Base-by-base conservation (phyloP, 2,329 filamentous ascomycete genomes). In the Fusarium bactridioides region DNA sequence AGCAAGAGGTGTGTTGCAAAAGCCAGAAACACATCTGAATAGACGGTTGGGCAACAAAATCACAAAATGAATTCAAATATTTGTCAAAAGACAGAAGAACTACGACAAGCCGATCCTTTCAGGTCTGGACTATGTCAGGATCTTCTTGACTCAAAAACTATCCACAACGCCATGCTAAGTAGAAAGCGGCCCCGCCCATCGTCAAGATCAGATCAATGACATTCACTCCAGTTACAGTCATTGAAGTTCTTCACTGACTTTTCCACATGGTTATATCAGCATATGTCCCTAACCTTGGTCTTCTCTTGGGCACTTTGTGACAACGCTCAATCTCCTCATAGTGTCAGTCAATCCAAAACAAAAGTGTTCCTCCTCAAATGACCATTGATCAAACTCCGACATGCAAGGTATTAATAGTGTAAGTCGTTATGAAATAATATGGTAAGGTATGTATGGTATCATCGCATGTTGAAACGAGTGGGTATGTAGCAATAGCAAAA, bases 401-500 rank as follows among this genome's bases (percentile, higher is more conserved):
- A 66, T 73, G 71, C 66, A 63, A 66, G 55, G 62, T 74, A 73
- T 77, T 74, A 77, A 69, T 69, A 73, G 59, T 69, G 67, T 71
- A 69, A 56, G 72, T 73, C 64, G 68, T 74, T 67, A 64, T 65
- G 70, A 76, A 77, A 72, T 67, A 69, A 27, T 57, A 55, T 53
- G 58, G 29, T 69, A 64, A 57, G 29, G 51, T 54, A 69, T 64
- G 58, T 69, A 69, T 77, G 76, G 76, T 77, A 78, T 78, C 76
- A 77, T 77, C 72, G 72, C 73, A 61, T 74, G 65, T 74, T 33
- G 62, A 76, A 80, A 80, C 69, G 78, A 78, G 73, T 78, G 77
- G 77, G 78, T 79, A 77, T 80, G 76, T 76, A 69, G 76, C 67
- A 71, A 75, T 56, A 66, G 68, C 78, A 73, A 76, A 69, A 74